These are phyloP conservation scores for Phytophthora tubulina DNA, from an alignment of 352 stramenopile genomes.

Conservation along the genomic window DNA sequence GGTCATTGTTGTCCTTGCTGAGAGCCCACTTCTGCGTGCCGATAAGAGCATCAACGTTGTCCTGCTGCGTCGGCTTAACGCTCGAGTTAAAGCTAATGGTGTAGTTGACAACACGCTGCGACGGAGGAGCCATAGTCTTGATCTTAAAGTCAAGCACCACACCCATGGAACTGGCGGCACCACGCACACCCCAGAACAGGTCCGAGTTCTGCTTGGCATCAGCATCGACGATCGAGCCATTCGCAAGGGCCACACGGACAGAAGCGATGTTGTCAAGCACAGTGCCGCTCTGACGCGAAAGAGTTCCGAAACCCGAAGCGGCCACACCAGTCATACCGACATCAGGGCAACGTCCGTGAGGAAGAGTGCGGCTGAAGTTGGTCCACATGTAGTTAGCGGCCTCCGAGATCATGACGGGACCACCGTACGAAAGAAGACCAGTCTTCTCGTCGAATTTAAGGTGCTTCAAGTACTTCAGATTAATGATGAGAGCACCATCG, in stretches of 20 bases:
- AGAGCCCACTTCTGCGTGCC: conserved; percentile 37
- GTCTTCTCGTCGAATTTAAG: conserved; percentile 32
- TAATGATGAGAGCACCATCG: conserved; percentile 40
- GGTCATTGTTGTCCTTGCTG: conserved; percentile 39
- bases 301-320: conserved; percentile 28
- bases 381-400: conserved; percentile 35
- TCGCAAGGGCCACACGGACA: conserved; percentile 35
- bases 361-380: conserved; percentile 23
- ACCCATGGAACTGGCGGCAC: conserved; percentile 5
- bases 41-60: conserved; percentile 36
- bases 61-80: conserved; percentile 30
- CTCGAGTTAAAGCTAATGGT: conserved; percentile 33
- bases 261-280: conserved; percentile 38
- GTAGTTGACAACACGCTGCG: conserved; percentile 30
- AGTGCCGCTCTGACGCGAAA: conserved; percentile 33
- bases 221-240: conserved; percentile 37
- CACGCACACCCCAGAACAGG: conserved; percentile 13
- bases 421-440: conserved; percentile 35
- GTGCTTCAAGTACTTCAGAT: conserved; percentile 35
- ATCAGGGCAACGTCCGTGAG: conserved; percentile 37
- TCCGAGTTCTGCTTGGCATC: conserved; percentile 31
- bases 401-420: conserved; percentile 11
- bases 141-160: conserved; percentile 40
- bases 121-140: conserved; percentile 27
- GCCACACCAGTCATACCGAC: conserved; percentile 43